phyloP scores from a whole-genome alignment of 352 stramenopile species.

The Elongisporangium anandrum region DNA sequence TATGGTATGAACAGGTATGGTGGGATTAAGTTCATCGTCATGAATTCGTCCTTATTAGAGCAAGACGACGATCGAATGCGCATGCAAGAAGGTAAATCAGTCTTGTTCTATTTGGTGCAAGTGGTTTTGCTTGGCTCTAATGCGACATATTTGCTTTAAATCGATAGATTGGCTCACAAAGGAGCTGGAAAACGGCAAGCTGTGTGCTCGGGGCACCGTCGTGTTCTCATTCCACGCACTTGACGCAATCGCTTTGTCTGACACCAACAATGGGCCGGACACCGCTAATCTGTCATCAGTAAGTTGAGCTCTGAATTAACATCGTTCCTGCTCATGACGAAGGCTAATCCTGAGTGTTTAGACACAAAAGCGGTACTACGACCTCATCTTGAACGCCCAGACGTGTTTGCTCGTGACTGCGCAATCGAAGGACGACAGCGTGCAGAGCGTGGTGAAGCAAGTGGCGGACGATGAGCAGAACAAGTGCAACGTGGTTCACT shows the following conservation, averaged over 20 bases:
- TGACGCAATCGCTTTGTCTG: neutral
- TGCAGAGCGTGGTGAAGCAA: slow-evolving; percentile 35
- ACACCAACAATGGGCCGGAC: neutral
- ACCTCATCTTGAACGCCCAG: slow-evolving; percentile 32
- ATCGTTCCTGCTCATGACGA: neutral
- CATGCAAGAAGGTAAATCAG: slow-evolving; percentile 45
- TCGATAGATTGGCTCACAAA: slow-evolving; percentile 69
- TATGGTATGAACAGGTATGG: slow-evolving; percentile 56
- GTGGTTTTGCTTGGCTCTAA: neutral
- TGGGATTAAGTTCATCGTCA: slow-evolving; percentile 75
- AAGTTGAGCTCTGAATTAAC: neutral
- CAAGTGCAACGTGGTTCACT: slow-evolving; percentile 56
- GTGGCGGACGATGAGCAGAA: slow-evolving; percentile 31
- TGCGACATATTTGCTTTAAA: neutral
- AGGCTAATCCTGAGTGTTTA: slow-evolving; percentile 2
- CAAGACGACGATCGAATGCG: slow-evolving; percentile 24
- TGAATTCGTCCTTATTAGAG: slow-evolving; percentile 49
- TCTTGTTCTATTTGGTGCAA: neutral
- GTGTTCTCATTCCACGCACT: slow-evolving; percentile 52
- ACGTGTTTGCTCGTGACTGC: slow-evolving; percentile 30
- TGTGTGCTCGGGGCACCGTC: slow-evolving; percentile 64
- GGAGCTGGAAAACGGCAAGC: slow-evolving; percentile 77
- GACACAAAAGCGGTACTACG: slow-evolving; percentile 29
- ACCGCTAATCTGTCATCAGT: neutral
- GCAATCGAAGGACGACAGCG: slow-evolving; percentile 15